Conservation (phyloP, 495 filamentous ascomycete genomes). For the Neurospora sp. region DNA sequence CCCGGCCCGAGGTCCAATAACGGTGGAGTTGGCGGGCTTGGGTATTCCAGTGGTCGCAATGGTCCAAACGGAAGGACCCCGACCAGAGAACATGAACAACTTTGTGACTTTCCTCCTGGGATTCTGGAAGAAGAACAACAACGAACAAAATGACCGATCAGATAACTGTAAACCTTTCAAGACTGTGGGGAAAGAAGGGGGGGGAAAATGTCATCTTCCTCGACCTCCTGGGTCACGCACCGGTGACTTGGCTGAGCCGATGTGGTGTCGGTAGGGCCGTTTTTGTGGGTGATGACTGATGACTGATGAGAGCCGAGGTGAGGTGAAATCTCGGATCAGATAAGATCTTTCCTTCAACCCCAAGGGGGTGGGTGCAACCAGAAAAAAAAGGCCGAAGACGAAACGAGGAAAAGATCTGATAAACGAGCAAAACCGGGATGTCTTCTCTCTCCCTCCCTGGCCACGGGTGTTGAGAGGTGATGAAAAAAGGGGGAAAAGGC, state of each 20-base stretch:
- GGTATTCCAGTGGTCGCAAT: background rate
- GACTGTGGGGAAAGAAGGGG: background rate
- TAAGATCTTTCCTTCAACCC: conserved; percentile 2
- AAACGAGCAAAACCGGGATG: background rate
- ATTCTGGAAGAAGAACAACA: background rate
- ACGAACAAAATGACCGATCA: background rate
- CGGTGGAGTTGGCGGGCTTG: background rate
- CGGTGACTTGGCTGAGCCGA: background rate
- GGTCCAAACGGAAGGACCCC: background rate
- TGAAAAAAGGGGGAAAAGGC: background rate
- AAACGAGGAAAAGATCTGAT: background rate
- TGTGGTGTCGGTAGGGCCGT: background rate
- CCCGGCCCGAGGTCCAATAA: background rate
- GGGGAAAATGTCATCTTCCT: background rate
- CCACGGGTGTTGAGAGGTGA: background rate
- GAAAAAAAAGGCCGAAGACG: background rate
- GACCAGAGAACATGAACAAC: background rate
- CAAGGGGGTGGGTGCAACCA: background rate
- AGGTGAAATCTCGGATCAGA: conserved; percentile 5
- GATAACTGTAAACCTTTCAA: background rate
- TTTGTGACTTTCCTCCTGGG: background rate
- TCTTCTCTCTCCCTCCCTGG: background rate
- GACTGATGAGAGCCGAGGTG: background rate
- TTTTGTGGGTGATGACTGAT: background rate
- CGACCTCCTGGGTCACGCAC: background rate